phyloP scores from a whole-genome alignment of 2,329 filamentous ascomycete genomes.

The Phaeosphaeria sp. region DNA sequence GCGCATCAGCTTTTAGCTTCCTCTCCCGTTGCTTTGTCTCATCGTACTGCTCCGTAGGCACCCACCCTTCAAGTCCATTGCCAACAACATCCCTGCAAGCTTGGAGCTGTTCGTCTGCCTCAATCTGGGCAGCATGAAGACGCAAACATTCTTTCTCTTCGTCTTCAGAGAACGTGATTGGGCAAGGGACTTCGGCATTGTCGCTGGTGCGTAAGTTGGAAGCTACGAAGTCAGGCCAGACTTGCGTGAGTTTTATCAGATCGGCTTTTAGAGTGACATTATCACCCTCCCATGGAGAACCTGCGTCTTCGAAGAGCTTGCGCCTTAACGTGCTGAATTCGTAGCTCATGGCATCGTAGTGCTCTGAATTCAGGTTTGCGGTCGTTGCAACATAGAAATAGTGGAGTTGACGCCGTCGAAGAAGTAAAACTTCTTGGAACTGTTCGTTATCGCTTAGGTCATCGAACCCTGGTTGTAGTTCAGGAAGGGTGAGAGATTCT shows the following conservation, averaged over 20 bases:
- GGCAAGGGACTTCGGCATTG: constrained; percentile 19
- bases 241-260: constrained; percentile 24
- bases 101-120: constrained; percentile 34
- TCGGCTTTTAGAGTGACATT: constrained; percentile 36
- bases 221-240: constrained; percentile 25
- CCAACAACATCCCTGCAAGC: constrained; percentile 29
- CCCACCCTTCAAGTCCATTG: constrained; percentile 36
- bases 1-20: constrained; percentile 29
- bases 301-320: constrained; percentile 33
- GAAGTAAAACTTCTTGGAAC: constrained; percentile 31
- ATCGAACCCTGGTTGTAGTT: constrained; percentile 31
- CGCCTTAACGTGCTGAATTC: constrained; percentile 28
- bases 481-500: constrained; percentile 25
- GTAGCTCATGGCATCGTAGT: constrained; percentile 32
- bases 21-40: constrained; percentile 15
- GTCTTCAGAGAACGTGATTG: constrained; percentile 26
- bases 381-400: constrained; percentile 38
- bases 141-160: constrained; percentile 26
- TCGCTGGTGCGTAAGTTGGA: constrained; percentile 8
- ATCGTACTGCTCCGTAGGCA: constrained; percentile 32
- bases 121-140: constrained; percentile 25
- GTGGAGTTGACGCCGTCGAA: constrained; percentile 37
- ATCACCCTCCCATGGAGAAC: constrained; percentile 39
- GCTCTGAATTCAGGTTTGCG: constrained; percentile 27
- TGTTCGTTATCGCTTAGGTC: constrained; percentile 28